Base-by-base conservation (phyloP, 169 alveolate genomes). In the Plasmodium berghei region DNA sequence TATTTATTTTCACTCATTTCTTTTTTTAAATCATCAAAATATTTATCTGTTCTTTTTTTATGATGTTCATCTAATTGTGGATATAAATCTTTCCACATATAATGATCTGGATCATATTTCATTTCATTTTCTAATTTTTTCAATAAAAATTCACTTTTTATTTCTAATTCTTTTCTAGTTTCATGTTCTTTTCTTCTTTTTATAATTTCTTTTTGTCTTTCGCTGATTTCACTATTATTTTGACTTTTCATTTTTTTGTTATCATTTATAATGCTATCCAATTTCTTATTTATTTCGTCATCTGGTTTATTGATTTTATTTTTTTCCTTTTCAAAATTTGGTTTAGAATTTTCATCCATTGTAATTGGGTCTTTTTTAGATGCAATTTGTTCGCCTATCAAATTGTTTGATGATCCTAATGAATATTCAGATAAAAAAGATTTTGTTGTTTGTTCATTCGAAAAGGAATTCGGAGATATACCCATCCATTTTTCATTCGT, bases 91-190 rank as follows among this genome's bases (percentile, higher is more conserved):
- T 64, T 18, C 91, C 91, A 86, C 91, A 86, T 86, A 26, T 86
- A 86, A 72, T 86, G 91, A 20, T 86, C 59, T 34, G 91, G 91
- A 59, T 86, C 75, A 45, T 86, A 86, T 42, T 86, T 86, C 91
- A 86, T 86, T 86, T 86, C 91, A 10, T 86, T 71, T 59, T 86
- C 91, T 63, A 86, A 54, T 40, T 86, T 86, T 66, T 59, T 71
- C 72, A 86, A 28, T 40, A 86, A 54, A 28, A 86, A 59, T 20
- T 86, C 77, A 18, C 63, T 86, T 73, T 86, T 86, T 12, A 71
- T 59, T 42, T 55, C 91, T 40, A 86, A 18, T 34, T 86, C 91
- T 66, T 86, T 86, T 64, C 61, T 86, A 12, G 56, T 56, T 34
- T 86, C 91, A 64, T 86, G 72, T 45, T 86, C 91, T 64, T 86